Conservation (phyloP, 768 basidiomycete genomes). For the Collybia nuda region DNA sequence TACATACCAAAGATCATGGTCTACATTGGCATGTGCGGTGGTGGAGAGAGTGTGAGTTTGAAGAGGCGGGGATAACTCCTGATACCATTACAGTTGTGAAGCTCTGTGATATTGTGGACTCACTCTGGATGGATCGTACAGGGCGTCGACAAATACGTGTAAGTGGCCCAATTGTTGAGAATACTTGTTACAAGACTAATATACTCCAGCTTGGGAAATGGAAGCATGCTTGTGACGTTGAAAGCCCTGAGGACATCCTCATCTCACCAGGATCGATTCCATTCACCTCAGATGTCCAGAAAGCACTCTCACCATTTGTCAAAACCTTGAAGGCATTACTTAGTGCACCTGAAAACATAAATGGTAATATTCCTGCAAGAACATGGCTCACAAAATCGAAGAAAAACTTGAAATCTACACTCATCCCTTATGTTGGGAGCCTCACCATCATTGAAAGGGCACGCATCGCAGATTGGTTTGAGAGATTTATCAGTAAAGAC, state of each 20-base stretch:
- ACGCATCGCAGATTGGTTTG: too few species aligned
- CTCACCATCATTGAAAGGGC: too few species aligned
- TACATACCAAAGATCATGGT: slow-evolving; percentile 4
- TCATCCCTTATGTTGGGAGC: too few species aligned
- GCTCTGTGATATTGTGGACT: slow-evolving; percentile 6
- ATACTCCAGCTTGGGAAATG: slow-evolving; percentile 23
- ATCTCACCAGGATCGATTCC: slow-evolving; percentile 15
- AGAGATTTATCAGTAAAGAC: too few species aligned
- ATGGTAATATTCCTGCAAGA: slow-evolving; percentile 12
- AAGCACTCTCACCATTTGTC: slow-evolving; percentile 9
- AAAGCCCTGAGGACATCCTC: slow-evolving; percentile 18
- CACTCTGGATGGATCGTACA: slow-evolving; percentile 15
- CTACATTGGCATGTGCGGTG: too few species aligned
- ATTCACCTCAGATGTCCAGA: slow-evolving; percentile 16
- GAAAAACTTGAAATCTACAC: slow-evolving; percentile 12
- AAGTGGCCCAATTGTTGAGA: not conserved
- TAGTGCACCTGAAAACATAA: slow-evolving; percentile 1
- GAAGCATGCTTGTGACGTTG: slow-evolving; percentile 17
- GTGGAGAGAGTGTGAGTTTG: slow-evolving; percentile 18
- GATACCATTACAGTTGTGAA: not conserved
- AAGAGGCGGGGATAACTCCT: slow-evolving; percentile 2
- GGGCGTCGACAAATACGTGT: slow-evolving; percentile 13
- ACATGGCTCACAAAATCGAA: slow-evolving; percentile 12
- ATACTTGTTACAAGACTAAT: not conserved
- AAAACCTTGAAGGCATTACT: slow-evolving; percentile 9